Percentiles rank a stretch among this genome's conserved stretches.
These are phyloP conservation scores for Psilocybe sp. DNA, from an alignment of 768 basidiomycete genomes.

Conservation along the genomic window DNA sequence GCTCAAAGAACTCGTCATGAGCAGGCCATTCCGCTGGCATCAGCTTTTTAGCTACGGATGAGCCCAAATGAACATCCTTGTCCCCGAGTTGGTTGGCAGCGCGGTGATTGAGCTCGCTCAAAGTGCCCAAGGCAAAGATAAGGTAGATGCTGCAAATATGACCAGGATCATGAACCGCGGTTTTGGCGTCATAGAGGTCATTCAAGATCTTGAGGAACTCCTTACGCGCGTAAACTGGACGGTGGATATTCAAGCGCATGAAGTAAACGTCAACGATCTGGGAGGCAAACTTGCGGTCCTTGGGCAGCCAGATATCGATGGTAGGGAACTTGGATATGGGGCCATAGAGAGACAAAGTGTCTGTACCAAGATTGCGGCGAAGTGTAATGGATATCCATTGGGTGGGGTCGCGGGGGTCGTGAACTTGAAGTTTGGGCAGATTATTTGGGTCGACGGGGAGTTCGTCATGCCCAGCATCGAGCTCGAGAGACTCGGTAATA, in stretches of 20 bases:
- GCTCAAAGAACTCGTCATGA: slow-evolving; percentile 82
- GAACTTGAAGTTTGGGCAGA: slow-evolving; percentile 50
- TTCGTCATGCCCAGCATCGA: slow-evolving; percentile 66
- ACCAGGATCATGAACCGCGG: slow-evolving; percentile 63
- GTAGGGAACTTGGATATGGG: slow-evolving; percentile 28
- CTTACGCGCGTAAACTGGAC: slow-evolving; percentile 69
- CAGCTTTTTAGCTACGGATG: slow-evolving; percentile 51
- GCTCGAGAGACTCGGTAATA: slow-evolving; percentile 63
- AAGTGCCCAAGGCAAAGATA: slow-evolving; percentile 75
- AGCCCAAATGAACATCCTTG: slow-evolving; percentile 29
- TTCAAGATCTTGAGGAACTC: slow-evolving; percentile 66
- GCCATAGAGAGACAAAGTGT: slow-evolving; percentile 28
- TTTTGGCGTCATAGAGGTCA: slow-evolving; percentile 60
- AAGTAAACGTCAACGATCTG: slow-evolving; percentile 73
- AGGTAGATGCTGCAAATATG: slow-evolving; percentile 78
- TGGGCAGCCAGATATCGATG: slow-evolving; percentile 69
- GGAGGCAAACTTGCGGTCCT: slow-evolving; percentile 65
- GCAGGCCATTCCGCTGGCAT: slow-evolving; percentile 74
- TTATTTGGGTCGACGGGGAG: slow-evolving; percentile 75
- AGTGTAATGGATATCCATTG: slow-evolving; percentile 61
- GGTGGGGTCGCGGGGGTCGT: slow-evolving; percentile 54
- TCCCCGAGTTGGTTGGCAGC: slow-evolving; percentile 51
- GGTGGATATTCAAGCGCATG: slow-evolving; percentile 70
- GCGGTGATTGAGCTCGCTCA: slow-evolving; percentile 78
- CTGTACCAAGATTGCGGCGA: slow-evolving; percentile 41